Evolutionary conservation across 1,284 basidiomycete species (phyloP), one percentile per base, ranked within the genome.

Genomic region (Xerocomus minutiporus): DNA sequence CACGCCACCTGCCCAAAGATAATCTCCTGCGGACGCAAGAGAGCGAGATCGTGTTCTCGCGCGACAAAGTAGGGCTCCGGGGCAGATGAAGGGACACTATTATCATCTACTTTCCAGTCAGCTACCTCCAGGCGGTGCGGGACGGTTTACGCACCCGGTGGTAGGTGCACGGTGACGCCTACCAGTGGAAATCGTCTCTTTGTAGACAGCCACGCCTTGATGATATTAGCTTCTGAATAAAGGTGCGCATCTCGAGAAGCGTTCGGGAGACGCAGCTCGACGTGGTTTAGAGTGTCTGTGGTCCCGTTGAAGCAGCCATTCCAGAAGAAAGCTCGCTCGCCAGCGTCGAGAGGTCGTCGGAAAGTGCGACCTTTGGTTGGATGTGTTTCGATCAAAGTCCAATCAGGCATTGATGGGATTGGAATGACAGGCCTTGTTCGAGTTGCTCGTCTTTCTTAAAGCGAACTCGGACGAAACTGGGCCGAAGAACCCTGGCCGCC

Each of bases 21-120:
- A 17, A 59, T 40, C 20, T 20, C 20, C 20, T 20, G 20, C 20
- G 20, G 20, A 20, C 20, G 20, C 20, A 20, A 20, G 20, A 42
- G 9, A 1, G 40, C 42, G 13, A 67, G 53, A 13, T 58, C 49
- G 1, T 40, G 46, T 51, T 67, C 66, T 6, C 44, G 53, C 8
- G 68, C 45, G 11, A 59, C 35, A 46, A 64, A 67, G 9, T 48
- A 44, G 7, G 50, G 51, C 1, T 53, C 20, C 2, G 34, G 46
- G 4, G 6, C 13, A 1, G 36, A 29, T 12, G 3, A 4, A 17
- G 20, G 5, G 8, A 36, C 17, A 15, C 15, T 3, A 5, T 13
- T 28, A 25, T 20, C 43, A 17, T 11, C 48, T 49, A 13, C n/a
- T 1, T 26, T 34, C 2, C 1, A 42, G 23, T 49, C 9, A 49